Conservation (phyloP, 2,329 filamentous ascomycete genomes). For the Hirsutella rhossiliensis region DNA sequence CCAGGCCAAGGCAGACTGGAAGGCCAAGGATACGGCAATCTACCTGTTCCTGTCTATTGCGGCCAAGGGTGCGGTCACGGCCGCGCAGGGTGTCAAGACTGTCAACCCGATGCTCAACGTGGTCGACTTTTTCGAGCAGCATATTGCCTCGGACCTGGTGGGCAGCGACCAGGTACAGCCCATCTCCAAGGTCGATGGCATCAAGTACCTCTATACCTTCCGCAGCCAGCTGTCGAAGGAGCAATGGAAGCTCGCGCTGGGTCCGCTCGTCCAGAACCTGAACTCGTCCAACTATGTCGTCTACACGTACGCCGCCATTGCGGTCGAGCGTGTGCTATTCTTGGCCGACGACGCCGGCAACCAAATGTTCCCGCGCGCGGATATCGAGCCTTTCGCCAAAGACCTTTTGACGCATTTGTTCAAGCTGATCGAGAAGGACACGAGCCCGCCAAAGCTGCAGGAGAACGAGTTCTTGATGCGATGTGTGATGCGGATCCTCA, state of each 20-base stretch:
- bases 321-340: conserved; percentile 85
- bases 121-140: conserved; percentile 86
- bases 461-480: conserved; percentile 99
- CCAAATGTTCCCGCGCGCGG: conserved; percentile 66
- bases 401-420: conserved; percentile 85
- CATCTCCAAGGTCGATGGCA: conserved; percentile 91
- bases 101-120: conserved; percentile 83
- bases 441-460: conserved; percentile 81
- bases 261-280: conserved; percentile 81
- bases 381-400: conserved; percentile 72
- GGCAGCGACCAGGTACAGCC: conserved; percentile 58
- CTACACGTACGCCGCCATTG: conserved; percentile 94
- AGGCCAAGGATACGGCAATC: conserved; percentile 94
- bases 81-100: conserved; percentile 79
- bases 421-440: conserved; percentile 76
- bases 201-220: conserved; percentile 97
- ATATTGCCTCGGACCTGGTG: conserved; percentile 82
- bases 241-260: conserved; percentile 84
- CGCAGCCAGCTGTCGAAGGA: conserved; percentile 85
- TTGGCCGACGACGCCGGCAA: conserved; percentile 64
- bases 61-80: conserved; percentile 78
- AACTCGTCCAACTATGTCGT: conserved; percentile 88
- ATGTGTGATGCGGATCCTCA: conserved; percentile 93
- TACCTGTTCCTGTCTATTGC: conserved; percentile 93
- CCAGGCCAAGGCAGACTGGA: conserved; percentile 78